phyloP scores from a whole-genome alignment of 768 basidiomycete species.

The Mycena rebaudengoi region DNA sequence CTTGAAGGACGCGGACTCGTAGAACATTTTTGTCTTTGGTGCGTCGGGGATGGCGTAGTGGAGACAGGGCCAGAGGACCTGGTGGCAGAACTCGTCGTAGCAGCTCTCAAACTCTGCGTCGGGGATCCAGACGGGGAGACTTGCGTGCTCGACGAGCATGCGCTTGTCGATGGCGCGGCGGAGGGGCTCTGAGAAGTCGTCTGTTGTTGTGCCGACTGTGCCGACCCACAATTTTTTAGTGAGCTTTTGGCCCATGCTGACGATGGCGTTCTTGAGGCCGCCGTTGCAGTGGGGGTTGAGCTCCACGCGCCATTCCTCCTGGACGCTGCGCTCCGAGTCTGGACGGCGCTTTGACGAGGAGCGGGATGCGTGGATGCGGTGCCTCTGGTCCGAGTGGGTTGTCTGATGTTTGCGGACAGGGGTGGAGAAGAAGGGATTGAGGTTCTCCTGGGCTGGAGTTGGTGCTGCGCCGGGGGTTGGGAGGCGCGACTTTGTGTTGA shows the following conservation, averaged over 20 bases:
- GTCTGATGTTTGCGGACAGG: conserved; percentile 58
- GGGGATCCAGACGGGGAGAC: conserved; percentile 79
- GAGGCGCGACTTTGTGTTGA: conserved; percentile 49
- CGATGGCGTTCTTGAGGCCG: conserved; percentile 84
- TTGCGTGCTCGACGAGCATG: conserved; percentile 48
- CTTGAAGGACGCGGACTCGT: conserved; percentile 81
- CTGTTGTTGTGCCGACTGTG: conserved; percentile 77
- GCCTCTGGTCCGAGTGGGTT: conserved; percentile 51
- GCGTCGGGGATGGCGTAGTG: conserved; percentile 91
- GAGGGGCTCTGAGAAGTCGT: conserved; percentile 64
- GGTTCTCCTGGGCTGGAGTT: conserved; percentile 52
- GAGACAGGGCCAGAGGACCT: conserved; percentile 88
- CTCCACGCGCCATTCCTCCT: conserved; percentile 55
- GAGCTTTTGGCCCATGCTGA: conserved; percentile 67
- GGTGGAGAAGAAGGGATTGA: conserved; percentile 65
- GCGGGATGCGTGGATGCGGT: conserved; percentile 60
- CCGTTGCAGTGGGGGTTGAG: conserved; percentile 81
- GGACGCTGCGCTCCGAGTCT: conserved; percentile 20
- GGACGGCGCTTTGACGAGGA: conserved; percentile 63
- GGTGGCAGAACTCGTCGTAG: conserved; percentile 91
- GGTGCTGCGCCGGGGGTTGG: conserved; percentile 49
- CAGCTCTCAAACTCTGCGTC: conserved; percentile 80
- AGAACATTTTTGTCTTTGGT: conserved; percentile 83
- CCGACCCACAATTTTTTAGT: conserved; percentile 69
- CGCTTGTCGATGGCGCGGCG: conserved; percentile 63